Evolutionary conservation across 179 eudicot genomes (phyloP).

Genomic region (Silene coronaria): DNA sequence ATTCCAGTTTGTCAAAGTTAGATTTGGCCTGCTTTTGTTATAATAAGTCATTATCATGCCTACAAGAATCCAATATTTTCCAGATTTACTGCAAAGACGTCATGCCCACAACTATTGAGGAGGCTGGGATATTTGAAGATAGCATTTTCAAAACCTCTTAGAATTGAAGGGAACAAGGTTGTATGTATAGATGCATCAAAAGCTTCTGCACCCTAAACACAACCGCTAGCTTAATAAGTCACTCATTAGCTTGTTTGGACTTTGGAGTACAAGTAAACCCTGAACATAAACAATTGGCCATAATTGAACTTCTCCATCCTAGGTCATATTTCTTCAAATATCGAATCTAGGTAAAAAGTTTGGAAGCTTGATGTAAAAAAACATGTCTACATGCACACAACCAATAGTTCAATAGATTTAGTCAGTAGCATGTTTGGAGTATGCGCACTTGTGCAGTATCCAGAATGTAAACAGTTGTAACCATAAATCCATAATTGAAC

Average conservation of each 20-base stretch:
- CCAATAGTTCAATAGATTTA: no score
- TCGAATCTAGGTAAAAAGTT: neutral
- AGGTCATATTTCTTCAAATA: neutral
- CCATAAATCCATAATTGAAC: no score
- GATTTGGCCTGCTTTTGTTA: neutral
- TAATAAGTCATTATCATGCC: neutral
- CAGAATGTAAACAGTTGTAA: no score
- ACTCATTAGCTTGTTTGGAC: no score
- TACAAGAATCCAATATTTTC: no score
- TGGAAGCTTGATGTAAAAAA: neutral
- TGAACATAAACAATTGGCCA: neutral
- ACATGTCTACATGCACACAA: neutral
- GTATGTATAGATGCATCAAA: neutral
- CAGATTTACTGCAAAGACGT: neutral
- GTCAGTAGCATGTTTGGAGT: no score
- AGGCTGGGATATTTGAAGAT: neutral
- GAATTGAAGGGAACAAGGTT: neutral
- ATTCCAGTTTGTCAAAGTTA: neutral
- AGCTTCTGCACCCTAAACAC: slow-evolving; percentile 1
- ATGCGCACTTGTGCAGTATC: no score
- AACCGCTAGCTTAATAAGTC: neutral
- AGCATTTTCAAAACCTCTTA: neutral
- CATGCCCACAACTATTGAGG: neutral
- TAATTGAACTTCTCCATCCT: neutral
- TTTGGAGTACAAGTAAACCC: neutral